Evolutionary conservation across 2,329 filamentous ascomycete genomes (phyloP).

Genomic region (Clarireedia paspali): DNA sequence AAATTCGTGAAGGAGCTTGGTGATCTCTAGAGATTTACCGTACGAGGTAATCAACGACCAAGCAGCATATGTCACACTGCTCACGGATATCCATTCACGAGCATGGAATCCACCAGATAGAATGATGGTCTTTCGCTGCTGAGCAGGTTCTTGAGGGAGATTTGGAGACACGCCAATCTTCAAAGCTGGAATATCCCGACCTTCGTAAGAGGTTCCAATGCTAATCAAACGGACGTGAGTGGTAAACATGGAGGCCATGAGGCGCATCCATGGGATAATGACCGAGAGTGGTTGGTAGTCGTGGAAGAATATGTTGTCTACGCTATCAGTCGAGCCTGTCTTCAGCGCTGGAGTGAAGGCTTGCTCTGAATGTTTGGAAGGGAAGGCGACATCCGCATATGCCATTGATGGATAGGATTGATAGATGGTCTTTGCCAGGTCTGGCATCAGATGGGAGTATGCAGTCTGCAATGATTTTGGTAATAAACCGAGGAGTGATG

Average conservation of each 20-base stretch:
- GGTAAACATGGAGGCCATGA: conserved; percentile 85
- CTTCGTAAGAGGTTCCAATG: conserved; percentile 82
- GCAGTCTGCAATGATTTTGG: conserved; percentile 64
- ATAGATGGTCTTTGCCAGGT: conserved; percentile 70
- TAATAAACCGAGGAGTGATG: conserved; percentile 70
- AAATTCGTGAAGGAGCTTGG: conserved; percentile 71
- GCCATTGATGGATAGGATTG: conserved; percentile 54
- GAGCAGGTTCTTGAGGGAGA: conserved; percentile 35
- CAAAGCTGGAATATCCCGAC: conserved; percentile 75
- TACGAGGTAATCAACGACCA: conserved; percentile 82
- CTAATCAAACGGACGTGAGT: conserved; percentile 65
- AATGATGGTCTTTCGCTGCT: conserved; percentile 66
- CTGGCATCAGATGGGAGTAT: conserved; percentile 69
- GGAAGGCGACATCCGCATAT: conserved; percentile 16
- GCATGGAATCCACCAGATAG: conserved; percentile 85
- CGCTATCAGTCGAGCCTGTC: conserved; percentile 22
- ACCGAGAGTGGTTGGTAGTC: conserved; percentile 86
- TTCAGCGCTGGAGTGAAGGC: conserved; percentile 28
- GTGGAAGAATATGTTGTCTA: conserved; percentile 79
- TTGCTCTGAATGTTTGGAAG: conserved; percentile 18
- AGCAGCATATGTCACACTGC: conserved; percentile 82
- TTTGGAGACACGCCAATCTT: conserved; percentile 59
- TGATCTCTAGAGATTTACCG: conserved; percentile 63
- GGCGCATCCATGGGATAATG: conserved; percentile 75
- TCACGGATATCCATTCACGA: conserved; percentile 92